Conservation (phyloP, 106 monocot genomes). For the Hemerocallis citrina region DNA sequence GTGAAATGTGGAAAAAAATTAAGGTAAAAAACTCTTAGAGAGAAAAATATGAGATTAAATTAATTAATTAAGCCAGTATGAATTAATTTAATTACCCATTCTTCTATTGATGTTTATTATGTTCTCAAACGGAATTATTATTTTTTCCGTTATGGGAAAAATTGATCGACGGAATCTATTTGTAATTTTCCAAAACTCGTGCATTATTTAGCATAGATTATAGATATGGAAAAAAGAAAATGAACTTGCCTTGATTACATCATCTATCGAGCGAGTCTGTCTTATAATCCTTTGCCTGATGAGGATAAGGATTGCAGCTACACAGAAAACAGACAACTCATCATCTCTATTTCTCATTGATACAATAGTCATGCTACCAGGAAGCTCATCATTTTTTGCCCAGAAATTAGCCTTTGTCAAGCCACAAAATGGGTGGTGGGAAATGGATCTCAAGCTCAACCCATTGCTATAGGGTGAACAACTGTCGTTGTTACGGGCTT, state of each 20-base stretch:
- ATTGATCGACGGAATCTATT: neutral
- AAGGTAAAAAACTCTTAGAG: too few species aligned
- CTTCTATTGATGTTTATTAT: neutral
- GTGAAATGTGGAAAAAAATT: too few species aligned
- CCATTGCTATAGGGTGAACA: conserved; percentile 28
- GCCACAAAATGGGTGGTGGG: conserved; percentile 84
- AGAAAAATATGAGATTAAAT: too few species aligned
- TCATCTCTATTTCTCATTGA: conserved; percentile 44
- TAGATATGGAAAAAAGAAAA: neutral
- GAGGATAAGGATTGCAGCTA: conserved; percentile 83
- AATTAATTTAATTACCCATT: neutral
- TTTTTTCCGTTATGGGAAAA: neutral
- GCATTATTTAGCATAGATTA: neutral
- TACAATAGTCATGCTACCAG: conserved; percentile 9
- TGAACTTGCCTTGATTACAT: conserved; percentile 76
- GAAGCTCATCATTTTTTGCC: conserved; percentile 39
- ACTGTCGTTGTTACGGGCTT: conserved; percentile 20
- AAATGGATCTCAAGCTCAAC: conserved; percentile 17
- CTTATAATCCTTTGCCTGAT: conserved; percentile 92
- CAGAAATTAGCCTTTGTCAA: conserved; percentile 74
- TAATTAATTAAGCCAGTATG: too few species aligned
- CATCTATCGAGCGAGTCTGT: conserved; percentile 80
- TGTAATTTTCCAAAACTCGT: neutral
- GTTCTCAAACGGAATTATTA: neutral
- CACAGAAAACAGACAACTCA: conserved; percentile 90